Evolutionary conservation across 805 yeast genomes (phyloP).

Genomic region (Metschnikowia lochheadii): DNA sequence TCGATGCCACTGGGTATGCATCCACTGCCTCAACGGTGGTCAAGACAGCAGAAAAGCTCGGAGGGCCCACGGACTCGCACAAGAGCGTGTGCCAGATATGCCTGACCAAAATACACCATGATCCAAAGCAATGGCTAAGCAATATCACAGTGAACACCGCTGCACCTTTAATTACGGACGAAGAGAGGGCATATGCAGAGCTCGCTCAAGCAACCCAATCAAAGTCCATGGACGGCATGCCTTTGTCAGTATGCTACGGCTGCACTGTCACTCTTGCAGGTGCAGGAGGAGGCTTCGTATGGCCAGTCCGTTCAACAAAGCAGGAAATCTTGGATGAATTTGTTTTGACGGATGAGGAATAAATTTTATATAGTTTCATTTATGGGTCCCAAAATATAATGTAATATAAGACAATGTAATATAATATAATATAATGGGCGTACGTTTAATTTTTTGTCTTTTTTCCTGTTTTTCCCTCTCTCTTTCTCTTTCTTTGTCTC

Average conservation of each 20-base stretch:
- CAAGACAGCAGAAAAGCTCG: conserved; percentile 77
- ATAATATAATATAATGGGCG: too few relatives aligned
- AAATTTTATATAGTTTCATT: background rate
- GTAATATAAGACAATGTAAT: too few relatives aligned
- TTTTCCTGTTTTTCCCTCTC: too few relatives aligned
- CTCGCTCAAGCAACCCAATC: conserved; percentile 10
- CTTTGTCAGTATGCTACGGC: conserved; percentile 64
- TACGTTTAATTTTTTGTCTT: too few relatives aligned
- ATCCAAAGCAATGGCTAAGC: conserved; percentile 63
- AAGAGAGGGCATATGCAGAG: conserved; percentile 32
- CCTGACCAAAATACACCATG: conserved; percentile 46
- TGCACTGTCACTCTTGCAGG: conserved; percentile 62
- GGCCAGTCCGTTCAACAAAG: conserved; percentile 31
- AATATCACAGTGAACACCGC: conserved; percentile 61
- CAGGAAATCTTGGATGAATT: conserved; percentile 46
- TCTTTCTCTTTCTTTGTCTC: background rate
- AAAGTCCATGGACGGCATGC: conserved; percentile 8
- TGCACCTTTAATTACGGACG: conserved; percentile 42
- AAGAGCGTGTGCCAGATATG: conserved; percentile 53
- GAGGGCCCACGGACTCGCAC: conserved; percentile 37
- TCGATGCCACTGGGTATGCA: conserved; percentile 73
- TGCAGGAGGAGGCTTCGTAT: conserved; percentile 28
- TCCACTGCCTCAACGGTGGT: conserved; percentile 91
- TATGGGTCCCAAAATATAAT: background rate
- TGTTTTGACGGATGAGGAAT: conserved; percentile 37